These are phyloP conservation scores for Skeletonema menzelii DNA, from an alignment of 108 stramenopile species.

Conservation along the genomic window DNA sequence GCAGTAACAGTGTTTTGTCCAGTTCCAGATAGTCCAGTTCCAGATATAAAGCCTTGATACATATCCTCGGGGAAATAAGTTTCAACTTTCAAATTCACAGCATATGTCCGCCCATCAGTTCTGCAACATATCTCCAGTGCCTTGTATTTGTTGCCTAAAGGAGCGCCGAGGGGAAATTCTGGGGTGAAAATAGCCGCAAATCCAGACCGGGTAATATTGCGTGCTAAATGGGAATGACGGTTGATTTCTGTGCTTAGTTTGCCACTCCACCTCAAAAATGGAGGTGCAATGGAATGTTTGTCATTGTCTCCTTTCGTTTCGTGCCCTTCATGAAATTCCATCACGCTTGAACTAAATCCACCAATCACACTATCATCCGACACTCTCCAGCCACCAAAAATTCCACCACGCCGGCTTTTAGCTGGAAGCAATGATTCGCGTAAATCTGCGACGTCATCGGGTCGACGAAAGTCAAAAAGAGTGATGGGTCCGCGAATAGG, in stretches of 20 bases:
- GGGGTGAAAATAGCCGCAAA: conserved; percentile 82
- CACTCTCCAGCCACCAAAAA: conserved; percentile 66
- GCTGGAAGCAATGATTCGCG: conserved; percentile 17
- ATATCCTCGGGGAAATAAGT: conserved; percentile 80
- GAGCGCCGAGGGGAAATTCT: conserved; percentile 66
- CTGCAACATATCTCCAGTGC: conserved; percentile 80
- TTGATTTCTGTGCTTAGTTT: conserved; percentile 61
- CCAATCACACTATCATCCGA: conserved; percentile 86
- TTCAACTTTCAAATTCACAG: conserved; percentile 70
- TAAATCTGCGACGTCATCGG: conserved; percentile 75
- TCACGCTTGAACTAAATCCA: conserved; percentile 49
- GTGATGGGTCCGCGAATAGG: conserved; percentile 58
- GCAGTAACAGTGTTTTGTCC: neutral
- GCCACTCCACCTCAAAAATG: conserved; percentile 85
- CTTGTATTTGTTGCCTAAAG: conserved; percentile 69
- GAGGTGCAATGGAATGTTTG: conserved; percentile 21
- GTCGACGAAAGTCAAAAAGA: conserved; percentile 71
- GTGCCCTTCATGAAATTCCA: conserved; percentile 18
- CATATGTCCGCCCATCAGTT: conserved; percentile 77
- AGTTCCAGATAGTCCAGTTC: conserved; percentile 25
- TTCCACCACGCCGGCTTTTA: conserved; percentile 1
- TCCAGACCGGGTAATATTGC: conserved; percentile 62
- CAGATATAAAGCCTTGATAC: conserved; percentile 71
- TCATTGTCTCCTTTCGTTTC: conserved; percentile 4
- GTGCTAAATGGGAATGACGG: conserved; percentile 29